Evolutionary conservation across 169 alveolate genomes (phyloP), one percentile per base, ranked within the genome.

Genomic region (Plasmodium relictum): DNA sequence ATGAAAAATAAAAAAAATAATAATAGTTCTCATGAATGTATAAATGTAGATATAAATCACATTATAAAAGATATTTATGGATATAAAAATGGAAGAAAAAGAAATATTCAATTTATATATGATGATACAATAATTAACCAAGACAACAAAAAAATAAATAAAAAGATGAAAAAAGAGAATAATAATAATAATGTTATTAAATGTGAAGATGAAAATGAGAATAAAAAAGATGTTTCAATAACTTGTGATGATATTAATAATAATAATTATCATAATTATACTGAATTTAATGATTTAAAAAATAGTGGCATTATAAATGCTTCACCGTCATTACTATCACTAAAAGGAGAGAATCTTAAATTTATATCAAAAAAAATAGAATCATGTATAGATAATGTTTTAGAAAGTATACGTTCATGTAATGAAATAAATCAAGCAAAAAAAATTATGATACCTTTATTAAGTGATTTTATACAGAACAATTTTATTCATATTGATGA

Each of bases 51-150:
- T 18, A 68, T 80, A 18, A 80, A 80, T 45, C 45, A 80, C 56
- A 80, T 80, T 14, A 80, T 80, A 66, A 80, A 80, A 68, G 90
- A 80, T 62, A 80, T 80, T 10, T 80, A 68, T 39, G 90, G 83
- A 5, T 66, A 44, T 31, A 80, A 68, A 44, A 42, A 68, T 80
- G 70, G 83, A 7, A 80, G 50, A 50, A 80, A 80, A 72, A 80
- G 90, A 80, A 68, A 10, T 50, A 63, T 69, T n/a, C 90, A 80
- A 10, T 80, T 68, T 80, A 80, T 80, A 16, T 56, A 56, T 16
- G 90, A 80, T 59, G 83, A 80, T 44, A 54, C 80, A 8, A 39
- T 80, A 54, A 10, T 14, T 14, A 80, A 37, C 52, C 37, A 62
- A n/a, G 90, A 66, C 8, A 54, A 10, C 16, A 80, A 66, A 26